Conservation (phyloP, 1,139 yeast species). For the Suhomyces guaymorum region DNA sequence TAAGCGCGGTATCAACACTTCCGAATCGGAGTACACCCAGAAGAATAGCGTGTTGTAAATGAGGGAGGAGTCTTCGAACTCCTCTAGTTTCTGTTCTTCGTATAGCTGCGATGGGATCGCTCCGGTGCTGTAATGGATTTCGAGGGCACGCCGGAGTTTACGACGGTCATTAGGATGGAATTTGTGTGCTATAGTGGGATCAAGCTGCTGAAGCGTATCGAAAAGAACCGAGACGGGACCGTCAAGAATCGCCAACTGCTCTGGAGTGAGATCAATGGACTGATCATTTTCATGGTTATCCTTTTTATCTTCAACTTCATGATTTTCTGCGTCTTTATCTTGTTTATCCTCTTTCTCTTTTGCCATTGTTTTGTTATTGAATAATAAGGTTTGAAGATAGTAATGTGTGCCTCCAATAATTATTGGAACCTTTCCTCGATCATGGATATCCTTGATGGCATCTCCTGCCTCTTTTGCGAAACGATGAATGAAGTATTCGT, state of each 20-base stretch:
- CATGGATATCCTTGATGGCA: conserved; percentile 64
- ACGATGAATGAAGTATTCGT: conserved; percentile 80
- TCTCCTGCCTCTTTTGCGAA: conserved; percentile 70
- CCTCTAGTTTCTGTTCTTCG: conserved; percentile 54
- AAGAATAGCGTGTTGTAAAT: conserved; percentile 69
- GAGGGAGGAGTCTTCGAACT: conserved; percentile 47
- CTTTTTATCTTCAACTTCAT: no score
- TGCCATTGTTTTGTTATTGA: conserved; percentile 62
- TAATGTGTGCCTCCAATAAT: conserved; percentile 97
- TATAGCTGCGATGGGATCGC: conserved; percentile 71
- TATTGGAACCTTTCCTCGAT: conserved; percentile 75
- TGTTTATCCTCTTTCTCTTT: conserved; percentile 24
- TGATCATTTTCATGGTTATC: no score
- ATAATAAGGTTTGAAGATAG: conserved; percentile 75
- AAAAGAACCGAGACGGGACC: conserved; percentile 57
- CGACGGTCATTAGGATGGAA: conserved; percentile 92
- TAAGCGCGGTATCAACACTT: conserved; percentile 58
- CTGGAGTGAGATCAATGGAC: no score
- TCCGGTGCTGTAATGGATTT: conserved; percentile 70
- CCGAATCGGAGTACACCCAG: conserved; percentile 82
- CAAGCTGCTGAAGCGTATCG: conserved; percentile 49
- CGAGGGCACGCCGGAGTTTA: conserved; percentile 76
- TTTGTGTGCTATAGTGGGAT: conserved; percentile 73
- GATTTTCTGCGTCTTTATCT: conserved; percentile 1
- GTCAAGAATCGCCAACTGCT: conserved; percentile 53